Evolutionary conservation across 2,329 filamentous ascomycete species (phyloP), one percentile per base, ranked within the genome.

Genomic region (Macrophomina phaseolina): DNA sequence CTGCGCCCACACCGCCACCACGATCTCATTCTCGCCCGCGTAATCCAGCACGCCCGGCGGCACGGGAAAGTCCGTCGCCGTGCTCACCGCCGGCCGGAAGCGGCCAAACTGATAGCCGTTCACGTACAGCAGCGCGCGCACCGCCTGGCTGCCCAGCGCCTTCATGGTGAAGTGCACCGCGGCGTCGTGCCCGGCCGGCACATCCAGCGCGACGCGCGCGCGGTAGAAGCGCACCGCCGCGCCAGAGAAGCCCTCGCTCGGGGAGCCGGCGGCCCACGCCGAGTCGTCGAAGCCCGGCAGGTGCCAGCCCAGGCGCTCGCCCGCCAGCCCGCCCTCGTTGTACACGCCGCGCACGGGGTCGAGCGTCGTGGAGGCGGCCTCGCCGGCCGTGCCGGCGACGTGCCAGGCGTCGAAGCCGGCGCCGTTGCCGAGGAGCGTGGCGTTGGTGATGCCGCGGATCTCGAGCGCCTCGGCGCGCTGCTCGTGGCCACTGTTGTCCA

Each of bases 91-190:
- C 0, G 87, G 86, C 68, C 85, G 84, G 71, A 84, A 89, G 5
- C 85, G 81, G 1, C 84, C 87, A 69, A 87, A 89, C 72, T 89
- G 87, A 70, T 89, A 90, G 0, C 87, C 87, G 66, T 90, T 90
- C 14, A 89, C 83, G 63, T 86, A 89, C 4, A 90, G 73, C 70
- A 87, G 81, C 0, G 83, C 85, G 8, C 87, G 81, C 11, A 86
- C 81, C 0, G 80, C 79, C n/a, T 77, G 75, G 5, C 79, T 78
- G 0, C 76, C 74, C 0, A 82, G 78, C 0, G 84, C 83, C 0
- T 80, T 81, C 2, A 89, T 76, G 2, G 81, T 77, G 71, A 89
- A 86, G 0, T 84, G 84, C 42, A 89, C 80, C 0, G 85, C 85
- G 0, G 87, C 83, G 64, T 89, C 87, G 0, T 86, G 73, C 0